Base-by-base conservation (phyloP, 192 early-diverging fungal genomes). In the Umbelopsis isabellina region DNA sequence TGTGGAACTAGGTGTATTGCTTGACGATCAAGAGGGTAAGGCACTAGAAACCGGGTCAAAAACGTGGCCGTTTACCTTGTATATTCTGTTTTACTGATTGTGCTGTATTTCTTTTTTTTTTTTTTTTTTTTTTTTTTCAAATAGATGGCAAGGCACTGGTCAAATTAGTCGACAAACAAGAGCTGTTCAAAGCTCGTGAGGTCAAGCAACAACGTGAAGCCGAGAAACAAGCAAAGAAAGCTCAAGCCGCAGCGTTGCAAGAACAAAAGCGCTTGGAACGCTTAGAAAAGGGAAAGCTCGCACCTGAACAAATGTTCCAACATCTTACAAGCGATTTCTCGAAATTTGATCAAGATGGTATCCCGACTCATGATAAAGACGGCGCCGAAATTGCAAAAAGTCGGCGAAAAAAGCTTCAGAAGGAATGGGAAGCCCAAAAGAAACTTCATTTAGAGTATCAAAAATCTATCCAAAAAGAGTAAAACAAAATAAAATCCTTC, bases 361-460 rank as follows among this genome's bases (percentile, higher is more conserved):
- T 99, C 23, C 97, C 97, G 6, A 92, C 92, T 47, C 90, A 91
- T 50, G 92, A 95, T 70, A 84, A 79, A 47, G 87, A 90, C 2
- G 97, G 96, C 23, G 87, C 90, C 64, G 92, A 93, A 68, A 77
- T 99, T 25, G 72, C 94, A 67, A 97, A 95, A 80, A 89, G 82
- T 75, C 85, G 89, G 72, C 71, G 85, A 52, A 98, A 98, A 87
- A 95, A 95, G 82, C 80, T 97, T 49, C 78, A 89, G 64, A 97
- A 98, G 85, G 91, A 93, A 77, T 90, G 86, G 73, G 90, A 92
- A 16, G 84, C 79, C 9, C 97, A 99, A 82, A 88, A 83, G 50
- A 97, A 97, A 83, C 82, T 99, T 27, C 94, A 99, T 72, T 83
- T 87, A 50, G 90, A 96, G 78, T 97, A 94, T 72, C 81, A 93